phyloP scores from a whole-genome alignment of 2,329 filamentous ascomycete genomes.

The Zasmidium cellare region DNA sequence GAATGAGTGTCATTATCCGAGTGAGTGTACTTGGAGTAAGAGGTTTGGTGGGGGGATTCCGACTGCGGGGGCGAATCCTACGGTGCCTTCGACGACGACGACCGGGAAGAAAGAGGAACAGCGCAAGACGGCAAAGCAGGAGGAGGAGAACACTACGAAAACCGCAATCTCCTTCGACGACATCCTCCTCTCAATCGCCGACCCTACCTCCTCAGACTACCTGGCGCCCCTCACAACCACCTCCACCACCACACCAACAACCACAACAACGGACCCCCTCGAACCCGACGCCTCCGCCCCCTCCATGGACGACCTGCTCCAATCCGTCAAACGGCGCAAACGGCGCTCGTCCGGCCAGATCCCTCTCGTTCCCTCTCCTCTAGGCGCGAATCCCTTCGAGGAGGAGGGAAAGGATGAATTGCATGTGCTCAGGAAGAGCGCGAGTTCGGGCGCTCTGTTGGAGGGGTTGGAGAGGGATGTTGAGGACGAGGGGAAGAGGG shows the following conservation, averaged over 20 bases:
- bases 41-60: slow-evolving; percentile 27
- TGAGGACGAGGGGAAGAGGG: slow-evolving; percentile 12
- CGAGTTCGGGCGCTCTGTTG: background rate
- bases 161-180: slow-evolving; percentile 29
- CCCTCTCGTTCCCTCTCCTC: slow-evolving; percentile 20
- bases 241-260: slow-evolving; percentile 5
- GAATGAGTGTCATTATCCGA: slow-evolving; percentile 47
- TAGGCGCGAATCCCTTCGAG: slow-evolving; percentile 27
- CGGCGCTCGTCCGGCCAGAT: slow-evolving; percentile 23
- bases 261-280: background rate
- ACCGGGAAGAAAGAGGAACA: background rate
- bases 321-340: slow-evolving; percentile 30
- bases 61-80: background rate
- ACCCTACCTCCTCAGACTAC: slow-evolving; percentile 13
- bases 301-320: slow-evolving; percentile 29
- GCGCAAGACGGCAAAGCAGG: background rate
- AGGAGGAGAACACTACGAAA: background rate
- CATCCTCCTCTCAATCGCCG: slow-evolving; percentile 24
- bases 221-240: slow-evolving; percentile 19
- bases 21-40: slow-evolving; percentile 46
- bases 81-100: background rate
- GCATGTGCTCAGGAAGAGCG: background rate
- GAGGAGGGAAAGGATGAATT: slow-evolving; percentile 2
- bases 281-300: slow-evolving; percentile 26
- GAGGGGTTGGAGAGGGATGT: slow-evolving; percentile 30